These are phyloP conservation scores for Heterobasidion occidentale DNA, from an alignment of 1,284 basidiomycete genomes.

Conservation along the genomic window DNA sequence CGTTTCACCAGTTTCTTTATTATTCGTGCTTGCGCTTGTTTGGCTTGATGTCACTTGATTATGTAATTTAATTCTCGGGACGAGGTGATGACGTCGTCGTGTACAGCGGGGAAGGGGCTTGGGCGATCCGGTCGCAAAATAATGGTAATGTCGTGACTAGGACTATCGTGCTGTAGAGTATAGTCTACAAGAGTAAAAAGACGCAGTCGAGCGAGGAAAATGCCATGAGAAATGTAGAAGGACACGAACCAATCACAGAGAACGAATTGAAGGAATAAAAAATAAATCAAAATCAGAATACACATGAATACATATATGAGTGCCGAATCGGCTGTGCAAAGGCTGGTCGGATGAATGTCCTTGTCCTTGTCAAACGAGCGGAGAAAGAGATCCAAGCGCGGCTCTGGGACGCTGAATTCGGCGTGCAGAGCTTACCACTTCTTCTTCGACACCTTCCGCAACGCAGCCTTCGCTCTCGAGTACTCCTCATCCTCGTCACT, in stretches of 20 bases:
- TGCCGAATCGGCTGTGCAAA: too few species aligned
- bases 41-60: neutral
- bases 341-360: too few species aligned
- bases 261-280: neutral
- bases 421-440: conserved; percentile 16
- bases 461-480: conserved; percentile 41
- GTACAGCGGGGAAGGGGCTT: too few species aligned
- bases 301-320: too few species aligned
- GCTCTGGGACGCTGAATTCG: neutral
- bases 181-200: neutral
- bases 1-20: neutral
- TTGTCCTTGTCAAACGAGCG: too few species aligned
- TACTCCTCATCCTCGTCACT: conserved; percentile 69
- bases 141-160: too few species aligned
- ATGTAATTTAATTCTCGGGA: neutral
- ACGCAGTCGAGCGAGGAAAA: neutral
- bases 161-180: neutral
- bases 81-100: neutral
- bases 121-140: too few species aligned
- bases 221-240: neutral
- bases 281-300: too few species aligned
- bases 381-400: too few species aligned
- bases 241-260: neutral
- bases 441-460: conserved; percentile 36
- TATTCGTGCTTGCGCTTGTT: neutral